Base-by-base conservation (phyloP, 495 filamentous ascomycete species). In the Hypomontagnella submonticulosa region DNA sequence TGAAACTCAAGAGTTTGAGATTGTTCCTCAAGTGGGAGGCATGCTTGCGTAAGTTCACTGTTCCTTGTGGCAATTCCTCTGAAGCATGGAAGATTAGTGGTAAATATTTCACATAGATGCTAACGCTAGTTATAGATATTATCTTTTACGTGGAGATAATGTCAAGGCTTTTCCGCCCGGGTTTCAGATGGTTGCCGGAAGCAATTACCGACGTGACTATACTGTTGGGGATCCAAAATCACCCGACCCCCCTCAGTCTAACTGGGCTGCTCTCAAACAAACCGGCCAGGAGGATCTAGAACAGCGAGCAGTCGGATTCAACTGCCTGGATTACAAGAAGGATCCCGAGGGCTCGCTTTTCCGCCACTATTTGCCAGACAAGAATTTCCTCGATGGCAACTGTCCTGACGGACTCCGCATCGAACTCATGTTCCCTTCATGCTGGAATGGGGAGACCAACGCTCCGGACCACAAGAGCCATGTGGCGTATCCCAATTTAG, bases 231-330 rank as follows among this genome's bases (percentile, higher is more conserved):
- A 75, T 48, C 69, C 68, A 19, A 64, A 60, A 30, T 65, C 88
- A 33, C 85, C 87, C 10, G 91, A 94, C 66, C 87, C 89, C n/a
- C 84, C 84, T 63, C 89, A 89, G 73, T 91, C 90, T 4, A 59
- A 77, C 16, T 96, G 91, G 91, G 76, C 79, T 37, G 75, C 69
- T 8, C 66, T 81, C 32, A 81, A 76, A 1, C 84, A 89, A 49
- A 80, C 78, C 1, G 84, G 82, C 8, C 91, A 97, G 77, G 64
- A 69, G 7, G 86, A 88, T 30, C 81, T 96, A 18, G 76, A 75
- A n/a, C 90, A 95, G 79, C 89, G 92, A 51, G 92, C 93, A 7
- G 57, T 97, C 27, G 94, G 94, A 2, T 97, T 94, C 82, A 97
- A 97, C 79, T 98, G 94, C 75, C 75, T 98, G 48, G 84, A 97